Conservation (phyloP, 2,329 filamentous ascomycete species). For the Macrophomina pseudophaseolina region DNA sequence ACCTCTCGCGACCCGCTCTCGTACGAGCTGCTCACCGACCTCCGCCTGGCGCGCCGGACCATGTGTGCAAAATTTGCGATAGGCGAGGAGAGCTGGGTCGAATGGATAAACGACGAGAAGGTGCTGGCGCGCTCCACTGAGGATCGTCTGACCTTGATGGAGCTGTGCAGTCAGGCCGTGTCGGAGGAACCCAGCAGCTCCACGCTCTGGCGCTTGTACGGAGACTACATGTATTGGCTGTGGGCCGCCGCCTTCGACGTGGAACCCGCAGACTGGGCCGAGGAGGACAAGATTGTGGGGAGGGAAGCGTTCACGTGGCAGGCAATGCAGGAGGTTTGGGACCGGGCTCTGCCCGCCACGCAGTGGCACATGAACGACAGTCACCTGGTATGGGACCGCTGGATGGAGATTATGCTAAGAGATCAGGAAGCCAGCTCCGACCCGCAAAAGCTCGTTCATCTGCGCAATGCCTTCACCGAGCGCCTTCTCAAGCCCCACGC, state of each 20-base stretch:
- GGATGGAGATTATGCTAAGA: conserved; percentile 73
- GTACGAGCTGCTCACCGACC: conserved; percentile 52
- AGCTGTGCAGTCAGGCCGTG: conserved; percentile 70
- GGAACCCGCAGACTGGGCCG: conserved; percentile 57
- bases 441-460: conserved; percentile 64
- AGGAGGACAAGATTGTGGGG: conserved; percentile 72
- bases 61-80: conserved; percentile 70
- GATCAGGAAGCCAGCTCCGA: conserved; percentile 64
- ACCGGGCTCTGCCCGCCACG: conserved; percentile 72
- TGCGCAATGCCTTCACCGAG: conserved; percentile 72
- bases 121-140: conserved; percentile 66
- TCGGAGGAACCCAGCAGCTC: conserved; percentile 73
- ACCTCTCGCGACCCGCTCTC: conserved; percentile 40
- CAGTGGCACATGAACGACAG: conserved; percentile 78
- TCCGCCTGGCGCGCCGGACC: conserved; percentile 59
- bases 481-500: conserved; percentile 75
- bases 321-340: conserved; percentile 70
- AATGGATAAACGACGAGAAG: conserved; percentile 76
- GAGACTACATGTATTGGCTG: conserved; percentile 76
- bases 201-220: conserved; percentile 77
- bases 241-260: conserved; percentile 67
- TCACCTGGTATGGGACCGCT: conserved; percentile 79
- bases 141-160: conserved; percentile 70
- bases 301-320: conserved; percentile 74
- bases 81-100: conserved; percentile 78